Evolutionary conservation across 352 stramenopile genomes (phyloP), one percentile per base, ranked within the genome.

Genomic region (Vaucheria bursata): DNA sequence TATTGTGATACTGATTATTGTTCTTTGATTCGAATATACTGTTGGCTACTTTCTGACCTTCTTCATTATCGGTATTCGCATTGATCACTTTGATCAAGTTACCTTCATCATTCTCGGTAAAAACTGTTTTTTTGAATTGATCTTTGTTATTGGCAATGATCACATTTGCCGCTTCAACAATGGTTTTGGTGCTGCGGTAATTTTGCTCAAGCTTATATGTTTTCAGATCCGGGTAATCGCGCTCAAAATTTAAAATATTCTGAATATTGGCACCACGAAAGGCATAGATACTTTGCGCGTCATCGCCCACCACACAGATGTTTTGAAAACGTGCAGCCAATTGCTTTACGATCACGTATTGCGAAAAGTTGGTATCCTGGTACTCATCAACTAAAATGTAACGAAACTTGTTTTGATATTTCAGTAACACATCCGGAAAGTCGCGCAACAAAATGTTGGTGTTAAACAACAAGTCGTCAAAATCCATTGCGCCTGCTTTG

Each of bases 1-100:
- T 74, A 64, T 34, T 64, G 52, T 82, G 78, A 29, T 53, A 45
- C 34, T 74, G 52, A n/a, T 78, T 70, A 40, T 71, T 6, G 4
- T 18, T 32, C n/a, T n/a, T n/a, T n/a, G n/a, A n/a, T n/a, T n/a
- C n/a, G n/a, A n/a, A n/a, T n/a, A n/a, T n/a, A n/a, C n/a, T n/a
- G n/a, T n/a, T n/a, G n/a, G n/a, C n/a, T 31, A 76, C 74, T 1
- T 78, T 52, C 8, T 39, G 68, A 35, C 45, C 34, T 8, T 6
- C 59, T 18, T 69, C 59, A 34, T 69, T 69, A 8, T 6, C 34
- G 8, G 29, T 8, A 29, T 69, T 29, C 5, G 29, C 59, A 29
- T 4, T 34, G 4, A 69, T 38, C 5, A 69, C 29, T 29, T 69
- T 38, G 4, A 69, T 18, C 8, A 12, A 18, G 59, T 69, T 12